These are phyloP conservation scores for Pelargonium fulgidum DNA, from an alignment of 441 rosid species.

Conservation along the genomic window DNA sequence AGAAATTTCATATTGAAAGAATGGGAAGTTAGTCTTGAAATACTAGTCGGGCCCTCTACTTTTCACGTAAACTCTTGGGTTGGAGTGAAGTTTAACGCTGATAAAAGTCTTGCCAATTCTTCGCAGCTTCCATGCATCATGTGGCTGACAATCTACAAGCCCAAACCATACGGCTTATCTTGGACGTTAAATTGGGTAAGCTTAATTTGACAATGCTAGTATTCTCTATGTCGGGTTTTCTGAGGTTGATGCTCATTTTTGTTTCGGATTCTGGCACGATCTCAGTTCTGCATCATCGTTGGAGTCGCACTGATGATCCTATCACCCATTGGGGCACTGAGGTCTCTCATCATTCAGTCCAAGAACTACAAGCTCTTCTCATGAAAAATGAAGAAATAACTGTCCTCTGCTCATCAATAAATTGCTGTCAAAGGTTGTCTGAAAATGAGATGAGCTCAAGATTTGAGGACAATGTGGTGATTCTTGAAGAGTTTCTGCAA, in stretches of 20 bases:
- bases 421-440: no score
- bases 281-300: conserved; percentile 60
- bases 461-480: not conserved
- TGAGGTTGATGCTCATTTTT: not conserved
- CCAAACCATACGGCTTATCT: conserved; percentile 48
- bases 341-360: conserved; percentile 52
- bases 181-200: conserved; percentile 74
- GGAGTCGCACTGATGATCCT: conserved; percentile 48
- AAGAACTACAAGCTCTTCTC: conserved; percentile 58
- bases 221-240: no score
- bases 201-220: not conserved
- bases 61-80: no score
- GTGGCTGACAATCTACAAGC: conserved; percentile 61
- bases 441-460: not conserved
- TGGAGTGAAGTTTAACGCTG: no score
- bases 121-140: conserved; percentile 72
- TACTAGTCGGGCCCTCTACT: no score
- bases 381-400: conserved; percentile 17
- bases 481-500: not conserved
- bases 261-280: not conserved
- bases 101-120: not conserved
- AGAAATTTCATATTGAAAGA: no score
- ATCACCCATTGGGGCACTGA: conserved; percentile 71
- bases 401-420: no score
- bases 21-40: no score